phyloP scores from a whole-genome alignment of 2,329 filamentous ascomycete genomes.

The Curvularia verruculosa region DNA sequence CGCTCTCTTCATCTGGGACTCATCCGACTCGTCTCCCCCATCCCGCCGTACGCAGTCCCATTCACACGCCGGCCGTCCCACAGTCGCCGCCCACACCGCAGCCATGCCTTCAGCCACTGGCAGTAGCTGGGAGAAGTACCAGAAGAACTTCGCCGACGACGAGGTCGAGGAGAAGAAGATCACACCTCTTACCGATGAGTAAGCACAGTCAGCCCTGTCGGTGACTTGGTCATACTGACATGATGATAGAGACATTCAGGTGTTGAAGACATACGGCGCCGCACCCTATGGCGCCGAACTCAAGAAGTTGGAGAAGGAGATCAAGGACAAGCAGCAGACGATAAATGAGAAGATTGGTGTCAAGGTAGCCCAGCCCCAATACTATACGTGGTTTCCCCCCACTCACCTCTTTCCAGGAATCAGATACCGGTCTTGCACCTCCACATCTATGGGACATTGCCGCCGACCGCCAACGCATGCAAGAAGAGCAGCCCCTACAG shows the following conservation, averaged over 20 bases:
- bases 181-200: slow-evolving; percentile 95
- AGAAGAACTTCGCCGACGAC: slow-evolving; percentile 95
- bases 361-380: slow-evolving; percentile 22
- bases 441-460: slow-evolving; percentile 99
- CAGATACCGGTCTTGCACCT: slow-evolving; percentile 95
- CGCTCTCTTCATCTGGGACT: slow-evolving; percentile 2
- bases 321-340: slow-evolving; percentile 98
- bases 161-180: slow-evolving; percentile 99
- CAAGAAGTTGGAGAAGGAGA: slow-evolving; percentile 98
- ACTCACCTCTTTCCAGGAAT: slow-evolving; percentile 69
- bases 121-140: slow-evolving; percentile 97
- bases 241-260: slow-evolving; percentile 85
- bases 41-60: slow-evolving; percentile 2
- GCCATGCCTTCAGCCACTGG: slow-evolving; percentile 92
- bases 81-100: slow-evolving; percentile 31
- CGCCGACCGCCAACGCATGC: slow-evolving; percentile 97
- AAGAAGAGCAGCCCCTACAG: slow-evolving; percentile 95
- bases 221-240: slow-evolving; percentile 36
- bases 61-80: slow-evolving; percentile 7
- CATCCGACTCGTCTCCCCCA: neutral
- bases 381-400: neutral
- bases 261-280: slow-evolving; percentile 97
- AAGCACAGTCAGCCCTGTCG: slow-evolving; percentile 45
- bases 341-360: slow-evolving; percentile 96
- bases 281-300: slow-evolving; percentile 92